These are phyloP conservation scores for Gossypium aridum DNA, from an alignment of 441 rosid genomes.

Conservation along the genomic window DNA sequence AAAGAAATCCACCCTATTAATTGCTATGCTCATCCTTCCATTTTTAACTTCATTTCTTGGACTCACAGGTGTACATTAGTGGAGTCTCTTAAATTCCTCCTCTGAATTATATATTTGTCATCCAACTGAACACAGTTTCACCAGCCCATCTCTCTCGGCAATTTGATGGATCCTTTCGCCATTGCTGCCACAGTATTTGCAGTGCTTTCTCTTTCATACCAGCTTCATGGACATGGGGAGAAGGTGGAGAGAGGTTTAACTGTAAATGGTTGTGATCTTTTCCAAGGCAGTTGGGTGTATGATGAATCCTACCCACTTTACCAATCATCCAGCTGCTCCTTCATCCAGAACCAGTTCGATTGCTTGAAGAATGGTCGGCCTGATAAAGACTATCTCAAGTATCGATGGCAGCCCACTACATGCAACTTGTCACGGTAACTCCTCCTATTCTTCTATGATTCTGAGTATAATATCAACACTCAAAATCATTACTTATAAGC, in stretches of 20 bases:
- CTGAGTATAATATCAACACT: too few relatives aligned
- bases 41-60: neutral
- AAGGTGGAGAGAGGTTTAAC: neutral
- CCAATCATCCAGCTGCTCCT: slow-evolving; percentile 13
- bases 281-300: slow-evolving; percentile 29
- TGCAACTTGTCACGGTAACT: slow-evolving; percentile 29
- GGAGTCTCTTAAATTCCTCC: neutral
- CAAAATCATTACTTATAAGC: too few relatives aligned
- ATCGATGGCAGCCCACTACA: slow-evolving; percentile 28
- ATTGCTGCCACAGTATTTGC: neutral
- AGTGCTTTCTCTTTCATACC: neutral
- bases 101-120: neutral
- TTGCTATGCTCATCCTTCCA: neutral
- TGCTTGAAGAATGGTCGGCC: slow-evolving; percentile 29
- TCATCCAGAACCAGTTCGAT: slow-evolving; percentile 26
- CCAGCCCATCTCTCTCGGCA: neutral
- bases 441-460: neutral
- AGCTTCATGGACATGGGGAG: neutral
- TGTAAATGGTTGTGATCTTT: slow-evolving; percentile 15
- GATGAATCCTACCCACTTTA: slow-evolving; percentile 25
- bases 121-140: slow-evolving; percentile 4
- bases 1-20: neutral
- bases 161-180: slow-evolving; percentile 14
- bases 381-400: slow-evolving; percentile 28
- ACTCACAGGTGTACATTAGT: neutral